Conservation (phyloP, 495 filamentous ascomycete species). For the Penicillium tannophilum region DNA sequence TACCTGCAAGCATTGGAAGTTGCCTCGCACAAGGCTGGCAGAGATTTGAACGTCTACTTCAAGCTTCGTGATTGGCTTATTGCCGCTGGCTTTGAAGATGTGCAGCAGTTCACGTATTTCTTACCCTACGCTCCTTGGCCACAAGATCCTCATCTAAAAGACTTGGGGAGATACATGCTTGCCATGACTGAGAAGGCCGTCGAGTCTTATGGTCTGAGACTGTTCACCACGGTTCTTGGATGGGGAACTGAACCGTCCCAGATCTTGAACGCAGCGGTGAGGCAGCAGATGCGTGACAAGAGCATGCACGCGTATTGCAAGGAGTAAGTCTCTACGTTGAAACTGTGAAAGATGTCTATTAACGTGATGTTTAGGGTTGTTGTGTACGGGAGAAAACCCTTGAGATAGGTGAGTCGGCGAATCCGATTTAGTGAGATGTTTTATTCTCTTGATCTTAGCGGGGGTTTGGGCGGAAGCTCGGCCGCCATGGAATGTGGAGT, state of each 20-base stretch:
- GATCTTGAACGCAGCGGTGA: slow-evolving; percentile 26
- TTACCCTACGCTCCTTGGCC: slow-evolving; percentile 69
- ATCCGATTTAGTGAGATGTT: too few species aligned
- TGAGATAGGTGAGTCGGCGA: not conserved
- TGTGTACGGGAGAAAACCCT: slow-evolving; percentile 21
- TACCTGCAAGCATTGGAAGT: slow-evolving; percentile 41
- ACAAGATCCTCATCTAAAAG: slow-evolving; percentile 63
- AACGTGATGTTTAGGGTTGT: slow-evolving; percentile 9
- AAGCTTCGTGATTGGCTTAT: slow-evolving; percentile 31
- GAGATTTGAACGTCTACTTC: slow-evolving; percentile 49
- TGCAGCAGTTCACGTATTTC: slow-evolving; percentile 57
- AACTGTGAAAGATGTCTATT: not conserved
- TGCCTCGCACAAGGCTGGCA: slow-evolving; percentile 33
- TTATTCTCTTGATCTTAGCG: too few species aligned
- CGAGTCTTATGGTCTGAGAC: slow-evolving; percentile 54
- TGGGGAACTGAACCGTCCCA: slow-evolving; percentile 28
- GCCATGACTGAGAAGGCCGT: slow-evolving; percentile 60
- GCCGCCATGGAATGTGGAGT: too few species aligned
- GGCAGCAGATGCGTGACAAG: slow-evolving; percentile 32
- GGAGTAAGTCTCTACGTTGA: slow-evolving; percentile 10
- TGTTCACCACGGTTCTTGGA: slow-evolving; percentile 58
- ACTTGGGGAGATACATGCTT: slow-evolving; percentile 63
- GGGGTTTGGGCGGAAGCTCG: too few species aligned
- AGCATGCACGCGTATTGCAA: slow-evolving; percentile 33
- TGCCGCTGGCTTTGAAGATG: slow-evolving; percentile 60